A percentile compares a stretch with the other conserved stretches of the same genome.
Conservation (phyloP, 2,329 filamentous ascomycete genomes). For the Ophiostoma triangulosporum region DNA sequence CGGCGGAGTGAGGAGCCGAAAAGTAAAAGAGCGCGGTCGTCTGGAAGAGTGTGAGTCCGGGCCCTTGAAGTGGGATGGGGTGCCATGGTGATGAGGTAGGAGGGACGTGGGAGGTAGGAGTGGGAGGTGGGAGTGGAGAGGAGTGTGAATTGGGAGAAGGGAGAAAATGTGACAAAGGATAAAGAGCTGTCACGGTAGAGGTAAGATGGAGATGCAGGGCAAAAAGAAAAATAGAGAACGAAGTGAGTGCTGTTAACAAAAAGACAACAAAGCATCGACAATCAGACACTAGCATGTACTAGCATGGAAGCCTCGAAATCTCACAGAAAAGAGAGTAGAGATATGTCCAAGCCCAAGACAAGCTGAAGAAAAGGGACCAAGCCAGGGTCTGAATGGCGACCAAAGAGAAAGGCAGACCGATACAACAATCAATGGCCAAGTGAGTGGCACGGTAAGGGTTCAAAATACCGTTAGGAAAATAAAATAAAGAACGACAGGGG, state of each 20-base stretch:
- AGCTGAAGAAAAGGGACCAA: too few relatives aligned
- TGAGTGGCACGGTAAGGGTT: not conserved
- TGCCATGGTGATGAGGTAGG: slow-evolving; percentile 10
- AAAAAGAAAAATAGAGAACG: not conserved
- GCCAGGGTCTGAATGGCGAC: not conserved
- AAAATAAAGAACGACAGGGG: not conserved
- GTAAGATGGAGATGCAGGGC: not conserved
- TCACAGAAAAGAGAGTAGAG: too few relatives aligned
- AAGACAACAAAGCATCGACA: not conserved
- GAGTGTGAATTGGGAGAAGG: not conserved
- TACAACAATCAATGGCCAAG: too few relatives aligned
- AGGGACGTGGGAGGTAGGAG: not conserved
- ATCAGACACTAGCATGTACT: not conserved
- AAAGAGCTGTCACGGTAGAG: too few relatives aligned
- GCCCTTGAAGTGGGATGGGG: slow-evolving; percentile 2
- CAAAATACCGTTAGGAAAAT: not conserved
- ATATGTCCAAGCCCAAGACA: too few relatives aligned
- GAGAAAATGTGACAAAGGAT: too few relatives aligned
- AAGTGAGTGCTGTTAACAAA: not conserved
- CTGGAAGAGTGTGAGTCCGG: slow-evolving; percentile 13
- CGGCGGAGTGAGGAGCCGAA: slow-evolving; percentile 5
- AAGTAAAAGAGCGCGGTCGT: slow-evolving; percentile 8
- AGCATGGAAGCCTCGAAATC: not conserved
- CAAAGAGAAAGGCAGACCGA: not conserved
- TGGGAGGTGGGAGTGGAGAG: not conserved